Percentiles rank a stretch among this genome's conserved stretches.
These are phyloP conservation scores for Venturiaceae sp. DNA, from an alignment of 2,329 filamentous ascomycete genomes.

Conservation along the genomic window DNA sequence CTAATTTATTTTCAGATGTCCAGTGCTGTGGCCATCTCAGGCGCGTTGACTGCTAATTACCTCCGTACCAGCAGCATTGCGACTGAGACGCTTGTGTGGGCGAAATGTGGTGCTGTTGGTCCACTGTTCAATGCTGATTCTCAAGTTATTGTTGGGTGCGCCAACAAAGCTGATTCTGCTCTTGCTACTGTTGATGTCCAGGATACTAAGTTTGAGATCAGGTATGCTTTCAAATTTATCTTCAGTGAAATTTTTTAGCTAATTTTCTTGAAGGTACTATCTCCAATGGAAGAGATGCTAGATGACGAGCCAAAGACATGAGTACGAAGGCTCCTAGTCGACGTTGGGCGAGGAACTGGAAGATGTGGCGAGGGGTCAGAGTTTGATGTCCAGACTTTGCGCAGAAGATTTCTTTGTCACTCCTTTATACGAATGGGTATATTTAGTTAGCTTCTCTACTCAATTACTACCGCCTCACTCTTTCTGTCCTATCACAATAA, in stretches of 20 bases:
- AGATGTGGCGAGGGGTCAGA: not conserved
- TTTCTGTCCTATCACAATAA: too few species aligned
- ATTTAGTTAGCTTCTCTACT: not conserved
- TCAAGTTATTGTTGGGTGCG: constrained; percentile 12
- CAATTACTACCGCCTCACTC: too few species aligned
- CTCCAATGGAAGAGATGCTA: not conserved
- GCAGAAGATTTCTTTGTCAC: not conserved
- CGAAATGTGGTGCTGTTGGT: constrained; percentile 12
- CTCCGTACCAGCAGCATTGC: constrained; percentile 8
- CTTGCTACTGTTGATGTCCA: constrained; percentile 13
- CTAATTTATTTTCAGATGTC: not conserved
- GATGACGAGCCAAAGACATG: not conserved
- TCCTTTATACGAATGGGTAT: not conserved
- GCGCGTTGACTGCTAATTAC: constrained; percentile 11
- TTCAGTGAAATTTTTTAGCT: too few species aligned
- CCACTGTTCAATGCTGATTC: constrained; percentile 13
- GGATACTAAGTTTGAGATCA: constrained; percentile 14
- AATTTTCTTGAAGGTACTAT: too few species aligned
- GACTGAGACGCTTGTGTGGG: constrained; percentile 12
- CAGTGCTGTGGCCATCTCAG: not conserved
- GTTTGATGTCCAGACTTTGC: not conserved
- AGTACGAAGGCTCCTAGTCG: not conserved
- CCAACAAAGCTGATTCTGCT: constrained; percentile 3
- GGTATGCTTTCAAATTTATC: not conserved
- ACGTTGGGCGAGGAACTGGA: not conserved